A percentile compares a stretch with the other conserved stretches of the same genome.
phyloP scores from a whole-genome alignment of 2,329 filamentous ascomycete genomes.

The Keithomyces neogunnii region DNA sequence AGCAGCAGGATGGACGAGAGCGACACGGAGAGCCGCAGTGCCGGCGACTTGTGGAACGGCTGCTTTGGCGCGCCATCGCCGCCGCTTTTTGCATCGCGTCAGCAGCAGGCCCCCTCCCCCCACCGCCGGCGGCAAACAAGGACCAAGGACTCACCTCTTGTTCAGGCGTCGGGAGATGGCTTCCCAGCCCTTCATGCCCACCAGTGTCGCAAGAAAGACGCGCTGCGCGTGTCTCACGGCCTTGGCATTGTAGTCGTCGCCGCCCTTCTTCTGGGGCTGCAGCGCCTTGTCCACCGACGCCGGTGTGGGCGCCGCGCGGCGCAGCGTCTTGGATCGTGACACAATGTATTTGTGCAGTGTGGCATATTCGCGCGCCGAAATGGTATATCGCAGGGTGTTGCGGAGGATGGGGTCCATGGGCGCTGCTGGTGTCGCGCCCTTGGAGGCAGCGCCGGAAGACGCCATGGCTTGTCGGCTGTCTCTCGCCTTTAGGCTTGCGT shows the following conservation, averaged over 20 bases:
- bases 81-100: constrained; percentile 5
- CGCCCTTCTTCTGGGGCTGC: constrained; percentile 24
- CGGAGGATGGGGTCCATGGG: constrained; percentile 63
- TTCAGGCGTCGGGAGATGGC: constrained; percentile 39
- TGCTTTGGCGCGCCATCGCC: constrained; percentile 32
- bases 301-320: constrained; percentile 46
- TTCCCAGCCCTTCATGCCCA: constrained; percentile 56
- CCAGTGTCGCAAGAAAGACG: constrained; percentile 56
- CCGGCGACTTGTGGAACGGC: constrained; percentile 55
- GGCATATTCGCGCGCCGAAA: constrained; percentile 77
- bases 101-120: background rate
- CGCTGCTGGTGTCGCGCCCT: constrained; percentile 11
- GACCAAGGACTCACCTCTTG: constrained; percentile 31
- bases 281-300: constrained; percentile 39
- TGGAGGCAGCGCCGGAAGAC: background rate
- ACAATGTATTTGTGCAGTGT: constrained; percentile 75
- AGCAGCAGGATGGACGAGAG: constrained; percentile 79
- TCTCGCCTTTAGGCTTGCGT: too few relatives aligned
- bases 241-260: constrained; percentile 61
- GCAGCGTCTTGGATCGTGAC: constrained; percentile 56
- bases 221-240: constrained; percentile 64
- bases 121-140: background rate
- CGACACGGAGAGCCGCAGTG: constrained; percentile 71
- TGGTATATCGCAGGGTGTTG: constrained; percentile 81
- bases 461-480: background rate